Base-by-base conservation (phyloP, 352 stramenopile genomes). In the Pythium catenulatum region DNA sequence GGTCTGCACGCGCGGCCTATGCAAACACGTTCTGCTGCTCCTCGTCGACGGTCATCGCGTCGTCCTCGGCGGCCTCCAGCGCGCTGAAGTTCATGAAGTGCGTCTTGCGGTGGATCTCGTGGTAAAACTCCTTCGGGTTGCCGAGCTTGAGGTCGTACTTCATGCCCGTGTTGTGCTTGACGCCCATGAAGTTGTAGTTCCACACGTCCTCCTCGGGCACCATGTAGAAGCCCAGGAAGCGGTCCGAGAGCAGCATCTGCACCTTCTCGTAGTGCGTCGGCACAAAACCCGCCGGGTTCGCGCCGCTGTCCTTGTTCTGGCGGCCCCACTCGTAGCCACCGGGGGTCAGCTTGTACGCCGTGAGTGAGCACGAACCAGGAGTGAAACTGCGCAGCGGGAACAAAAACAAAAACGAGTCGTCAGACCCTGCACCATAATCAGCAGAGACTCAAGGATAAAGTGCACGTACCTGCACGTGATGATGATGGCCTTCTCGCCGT, bases 111-210 rank as follows among this genome's bases (percentile, higher is more conserved):
- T 99, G 99, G 81, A 99, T 97, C 90, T 99, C 99, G 83, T 99
- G 96, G 93, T 99, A 99, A 88, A 99, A 99, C 79, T 98, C 97
- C 89, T 99, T 99, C n/a, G 99, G 99, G 87, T 99, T 99, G 85
- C 99, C 99, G 46, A 99, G 95, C 86, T 99, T 99, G 46, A 99
- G 91, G 84, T 96, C 93, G 89, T 99, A 99, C 85, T 99, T 98
- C 98, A 99, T 99, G 48, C 94, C 96, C 30, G 94, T 96, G 70
- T 97, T 99, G 94, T 99, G 98, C 89, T 99, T 99, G 56, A 99
- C 98, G 74, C 99, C 99, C 95, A 99, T 99, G 87, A 99, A 99
- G 89, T 99, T 99, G 94, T 99, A 99, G 92, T 99, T 99, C 99
- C 99, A 99, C 70, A 99, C 93, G 30, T 99, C 97, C 80, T 99